Base-by-base conservation (phyloP, 495 filamentous ascomycete species). In the Hyaloscypha variabilis region DNA sequence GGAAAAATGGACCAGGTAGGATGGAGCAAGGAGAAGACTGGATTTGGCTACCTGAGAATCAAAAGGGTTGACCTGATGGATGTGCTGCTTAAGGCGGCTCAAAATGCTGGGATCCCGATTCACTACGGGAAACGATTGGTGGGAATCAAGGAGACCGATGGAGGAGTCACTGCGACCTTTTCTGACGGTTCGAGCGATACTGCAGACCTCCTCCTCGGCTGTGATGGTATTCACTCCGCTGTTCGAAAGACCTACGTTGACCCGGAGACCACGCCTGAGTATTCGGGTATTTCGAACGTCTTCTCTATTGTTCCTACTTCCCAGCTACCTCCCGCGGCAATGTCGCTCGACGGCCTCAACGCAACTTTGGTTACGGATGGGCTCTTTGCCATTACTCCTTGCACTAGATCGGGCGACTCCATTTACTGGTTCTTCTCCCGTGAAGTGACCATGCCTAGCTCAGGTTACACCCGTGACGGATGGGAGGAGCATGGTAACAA, bases 171-270 rank as follows among this genome's bases (percentile, higher is more conserved):
- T 8, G 67, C 85, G 23, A 74, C 75, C 25, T 87, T 89, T 71
- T 69, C 81, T 21, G 83, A 85, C 69, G 80, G 81, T 6, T 77
- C 79, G 0, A 74, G 71, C 1, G 81, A 78, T 1, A 75, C 75
- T 23, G 85, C 78, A 0, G 83, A 88, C 60, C 66, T 88, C 3
- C 75, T 88, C 3, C 72, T 88, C 23, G 86, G 85, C 58, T 88
- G 85, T 71, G 87, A 89, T 66, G 87, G 87, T 8, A 85, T 88
- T 25, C 85, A 87, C 72, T 88, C 85, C 4, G 75, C 76, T 28
- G 79, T 83, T 17, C 82, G 86, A 14, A 77, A 77, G 23, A 70
- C 76, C 21, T 83, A 82, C 67, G 77, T 88, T 42, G 84, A 85
- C 65, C 80, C 80, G 3, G 72, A 72, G 6, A 73, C 76, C 11